Conservation (phyloP, 176 grass and related monocot species). For the Oryza glumipatula region DNA sequence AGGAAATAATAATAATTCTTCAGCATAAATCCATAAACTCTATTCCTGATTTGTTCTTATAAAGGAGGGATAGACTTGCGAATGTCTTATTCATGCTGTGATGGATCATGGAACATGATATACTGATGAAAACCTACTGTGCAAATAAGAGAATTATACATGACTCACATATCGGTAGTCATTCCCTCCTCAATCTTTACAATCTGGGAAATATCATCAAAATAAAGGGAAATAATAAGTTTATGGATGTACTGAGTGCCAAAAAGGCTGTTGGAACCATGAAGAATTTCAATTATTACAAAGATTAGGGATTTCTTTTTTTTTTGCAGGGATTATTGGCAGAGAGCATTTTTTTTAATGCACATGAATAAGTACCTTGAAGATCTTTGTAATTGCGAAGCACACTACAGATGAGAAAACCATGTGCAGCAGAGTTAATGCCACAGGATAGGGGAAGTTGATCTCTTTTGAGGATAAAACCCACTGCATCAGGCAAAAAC, state of each 20-base stretch:
- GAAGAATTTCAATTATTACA: constrained; percentile 10
- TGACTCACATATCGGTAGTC: constrained; percentile 93
- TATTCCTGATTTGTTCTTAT: neutral
- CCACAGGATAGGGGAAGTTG: constrained; percentile 99
- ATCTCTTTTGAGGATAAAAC: constrained; percentile 93
- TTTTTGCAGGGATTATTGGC: neutral
- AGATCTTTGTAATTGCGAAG: constrained; percentile 83
- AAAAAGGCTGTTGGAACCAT: constrained; percentile 24
- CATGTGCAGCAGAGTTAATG: constrained; percentile 96
- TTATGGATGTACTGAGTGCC: constrained; percentile 16
- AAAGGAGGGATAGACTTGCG: neutral
- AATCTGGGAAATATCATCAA: constrained; percentile 68
- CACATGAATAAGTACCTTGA: constrained; percentile 70
- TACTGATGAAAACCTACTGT: constrained; percentile 8
- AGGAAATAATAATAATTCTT: constrained; percentile 5
- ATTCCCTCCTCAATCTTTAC: constrained; percentile 98
- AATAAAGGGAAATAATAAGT: constrained; percentile 49
- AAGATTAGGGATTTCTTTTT: neutral
- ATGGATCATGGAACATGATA: constrained; percentile 17
- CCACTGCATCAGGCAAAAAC: constrained; percentile 65
- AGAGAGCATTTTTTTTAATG: neutral
- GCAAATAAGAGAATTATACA: constrained; percentile 18
- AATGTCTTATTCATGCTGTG: constrained; percentile 8
- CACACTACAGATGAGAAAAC: constrained; percentile 93
- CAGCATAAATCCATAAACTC: constrained; percentile 10